Evolutionary conservation across 805 yeast species (phyloP).

Genomic region (Metschnikowia rubicola): DNA sequence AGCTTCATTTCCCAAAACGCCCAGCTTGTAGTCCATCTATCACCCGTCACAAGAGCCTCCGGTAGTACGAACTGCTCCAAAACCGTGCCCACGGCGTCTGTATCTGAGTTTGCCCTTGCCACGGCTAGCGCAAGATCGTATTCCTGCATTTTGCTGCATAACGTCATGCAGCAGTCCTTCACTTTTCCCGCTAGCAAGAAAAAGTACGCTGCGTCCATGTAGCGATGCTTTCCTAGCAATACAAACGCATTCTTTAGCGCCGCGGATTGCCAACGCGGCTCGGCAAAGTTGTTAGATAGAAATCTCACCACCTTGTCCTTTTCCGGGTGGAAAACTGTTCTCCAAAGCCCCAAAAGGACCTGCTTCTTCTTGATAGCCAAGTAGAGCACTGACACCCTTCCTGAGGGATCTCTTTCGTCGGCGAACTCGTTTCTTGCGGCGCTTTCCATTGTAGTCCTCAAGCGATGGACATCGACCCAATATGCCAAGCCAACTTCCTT

Average conservation of each 20-base stretch:
- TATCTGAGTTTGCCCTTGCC: constrained; percentile 61
- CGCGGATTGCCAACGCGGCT: constrained; percentile 79
- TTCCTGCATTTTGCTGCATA: constrained; percentile 66
- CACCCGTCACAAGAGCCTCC: constrained; percentile 55
- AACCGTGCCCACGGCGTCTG: constrained; percentile 34
- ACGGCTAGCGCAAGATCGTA: constrained; percentile 73
- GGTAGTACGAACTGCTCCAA: constrained; percentile 54
- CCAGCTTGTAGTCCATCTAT: constrained; percentile 82
- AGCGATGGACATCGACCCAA: constrained; percentile 51
- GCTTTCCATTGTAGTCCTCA: constrained; percentile 50
- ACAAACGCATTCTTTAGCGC: constrained; percentile 93
- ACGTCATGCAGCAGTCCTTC: constrained; percentile 72
- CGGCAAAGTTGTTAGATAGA: constrained; percentile 69
- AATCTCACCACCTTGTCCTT: constrained; percentile 78
- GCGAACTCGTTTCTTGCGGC: constrained; percentile 72
- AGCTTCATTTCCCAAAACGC: constrained; percentile 60
- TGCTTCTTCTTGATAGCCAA: constrained; percentile 76
- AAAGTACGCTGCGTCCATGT: constrained; percentile 82
- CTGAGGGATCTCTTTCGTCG: constrained; percentile 62
- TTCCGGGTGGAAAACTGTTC: constrained; percentile 72
- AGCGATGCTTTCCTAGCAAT: constrained; percentile 81
- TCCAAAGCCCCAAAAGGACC: constrained; percentile 79
- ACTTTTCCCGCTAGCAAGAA: constrained; percentile 75
- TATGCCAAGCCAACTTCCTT: constrained; percentile 61
- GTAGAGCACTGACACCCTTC: constrained; percentile 67